These are phyloP conservation scores for Hymenotorrendiella dingleyae DNA, from an alignment of 2,329 filamentous ascomycete species.

Conservation along the genomic window DNA sequence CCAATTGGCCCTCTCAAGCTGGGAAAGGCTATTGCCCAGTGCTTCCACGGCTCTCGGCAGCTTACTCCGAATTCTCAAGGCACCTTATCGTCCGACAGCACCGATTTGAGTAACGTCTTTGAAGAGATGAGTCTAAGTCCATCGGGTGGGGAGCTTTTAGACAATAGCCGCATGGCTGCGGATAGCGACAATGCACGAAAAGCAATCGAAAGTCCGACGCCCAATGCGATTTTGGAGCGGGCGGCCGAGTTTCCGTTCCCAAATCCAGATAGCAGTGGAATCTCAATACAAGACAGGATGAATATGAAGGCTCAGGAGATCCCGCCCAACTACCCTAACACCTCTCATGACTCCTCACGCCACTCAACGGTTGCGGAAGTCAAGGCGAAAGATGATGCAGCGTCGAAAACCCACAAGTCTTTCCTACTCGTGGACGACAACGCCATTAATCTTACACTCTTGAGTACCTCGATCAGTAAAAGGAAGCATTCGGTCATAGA, in stretches of 20 bases:
- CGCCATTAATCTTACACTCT: slow-evolving; percentile 36
- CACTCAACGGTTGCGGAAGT: neutral
- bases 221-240: slow-evolving; percentile 23
- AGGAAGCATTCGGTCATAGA: slow-evolving; percentile 34
- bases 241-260: slow-evolving; percentile 28
- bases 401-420: slow-evolving; percentile 8
- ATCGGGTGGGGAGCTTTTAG: slow-evolving; percentile 23
- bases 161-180: slow-evolving; percentile 29
- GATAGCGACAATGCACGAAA: slow-evolving; percentile 29
- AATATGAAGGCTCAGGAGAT: neutral
- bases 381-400: neutral
- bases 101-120: slow-evolving; percentile 25
- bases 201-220: slow-evolving; percentile 28
- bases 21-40: slow-evolving; percentile 26
- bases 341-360: neutral
- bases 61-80: slow-evolving; percentile 16
- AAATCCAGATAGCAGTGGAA: neutral
- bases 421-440: slow-evolving; percentile 39
- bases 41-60: slow-evolving; percentile 17
- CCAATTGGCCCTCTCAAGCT: slow-evolving; percentile 30
- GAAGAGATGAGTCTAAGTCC: slow-evolving; percentile 24
- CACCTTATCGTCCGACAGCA: slow-evolving; percentile 8
- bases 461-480: slow-evolving; percentile 34
- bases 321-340: no score
- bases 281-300: neutral